Percentiles rank a stretch among this genome's conserved stretches.
These are phyloP conservation scores for Globisporangium lucens DNA, from an alignment of 352 stramenopile genomes.

Conservation along the genomic window DNA sequence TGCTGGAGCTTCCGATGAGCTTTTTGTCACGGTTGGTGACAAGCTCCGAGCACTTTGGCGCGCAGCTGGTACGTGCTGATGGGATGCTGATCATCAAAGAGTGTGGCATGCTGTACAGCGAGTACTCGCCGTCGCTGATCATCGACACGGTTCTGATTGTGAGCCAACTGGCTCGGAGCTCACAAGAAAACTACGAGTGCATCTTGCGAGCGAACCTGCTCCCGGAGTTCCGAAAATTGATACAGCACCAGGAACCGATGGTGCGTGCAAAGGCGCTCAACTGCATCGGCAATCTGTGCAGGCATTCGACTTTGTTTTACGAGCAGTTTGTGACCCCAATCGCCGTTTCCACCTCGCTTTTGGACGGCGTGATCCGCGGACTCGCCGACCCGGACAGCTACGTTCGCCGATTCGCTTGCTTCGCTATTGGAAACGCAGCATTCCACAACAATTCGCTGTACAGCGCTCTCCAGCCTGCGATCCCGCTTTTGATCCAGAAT, in stretches of 20 bases:
- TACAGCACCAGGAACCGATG: conserved; percentile 62
- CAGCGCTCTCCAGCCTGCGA: conserved; percentile 45
- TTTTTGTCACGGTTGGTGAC: conserved; percentile 84
- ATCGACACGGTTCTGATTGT: conserved; percentile 83
- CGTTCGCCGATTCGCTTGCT: conserved; percentile 91
- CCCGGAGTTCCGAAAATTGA: conserved; percentile 49
- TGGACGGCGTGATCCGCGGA: conserved; percentile 56
- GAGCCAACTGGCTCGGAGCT: conserved; percentile 84
- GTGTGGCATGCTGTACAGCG: conserved; percentile 47
- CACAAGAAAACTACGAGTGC: conserved; percentile 62
- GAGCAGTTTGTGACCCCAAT: conserved; percentile 37
- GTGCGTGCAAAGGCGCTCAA: conserved; percentile 89
- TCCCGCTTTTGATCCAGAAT: conserved; percentile 71
- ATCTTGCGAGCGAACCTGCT: conserved; percentile 58
- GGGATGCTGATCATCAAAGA: conserved; percentile 71
- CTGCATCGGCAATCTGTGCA: conserved; percentile 91
- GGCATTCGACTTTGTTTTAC: conserved; percentile 90
- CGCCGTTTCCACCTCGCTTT: conserved; percentile 27
- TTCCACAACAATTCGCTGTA: conserved; percentile 89
- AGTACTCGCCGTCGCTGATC: conserved; percentile 55
- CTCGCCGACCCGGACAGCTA: conserved; percentile 73
- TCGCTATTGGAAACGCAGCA: conserved; percentile 93
- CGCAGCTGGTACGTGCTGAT: conserved; percentile 69
- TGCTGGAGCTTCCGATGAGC: conserved; percentile 69
- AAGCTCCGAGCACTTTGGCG: conserved; percentile 80